Base-by-base conservation (phyloP, 2,329 filamentous ascomycete genomes). In the Ascochyta pisi region DNA sequence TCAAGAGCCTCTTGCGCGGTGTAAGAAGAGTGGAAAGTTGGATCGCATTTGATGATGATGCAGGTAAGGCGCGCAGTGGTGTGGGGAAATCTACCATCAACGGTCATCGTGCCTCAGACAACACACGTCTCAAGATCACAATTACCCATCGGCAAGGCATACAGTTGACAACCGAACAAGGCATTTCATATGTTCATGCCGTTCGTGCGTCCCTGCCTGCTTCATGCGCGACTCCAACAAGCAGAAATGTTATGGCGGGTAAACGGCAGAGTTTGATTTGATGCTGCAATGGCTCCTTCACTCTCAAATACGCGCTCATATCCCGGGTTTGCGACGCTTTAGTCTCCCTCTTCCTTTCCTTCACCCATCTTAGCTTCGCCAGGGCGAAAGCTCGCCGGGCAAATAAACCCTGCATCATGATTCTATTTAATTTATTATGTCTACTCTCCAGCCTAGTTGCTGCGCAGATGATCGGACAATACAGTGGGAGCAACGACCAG, bases 291-390 rank as follows among this genome's bases (percentile, higher is more conserved):
- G 44, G 49, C 41, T 65, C 44, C 43, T 55, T 60, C 59, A 61
- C 54, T 62, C 58, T 55, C 62, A 59, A 50, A 73, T 68, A 61
- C 54, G 33, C 43, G 62, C 46, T 42, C 46, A 19, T 46, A 27
- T 69, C 57, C 64, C 70, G 67, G 61, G 61, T 71, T 64, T 67
- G 63, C 65, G 67, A 71, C 70, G 64, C 4, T 15, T 34, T 6
- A 23, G 23, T 24, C 6, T 27, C 37, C 6, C 27, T 35, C n/a
- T 6, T 34, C 15, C 2, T 33, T 29, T 15, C n/a, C 16, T 15
- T 2, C 24, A 16, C 7, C 15, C 19, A 6, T 12, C 65, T 62
- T 47, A 53, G 44, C 22, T 13, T 22, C 22, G 10, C 37, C 33
- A 35, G 33, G 33, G 33, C 6, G 33, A 35, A 16, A 0, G 33